Conservation (phyloP, 441 rosid species). For the Euphorbia celastroides region DNA sequence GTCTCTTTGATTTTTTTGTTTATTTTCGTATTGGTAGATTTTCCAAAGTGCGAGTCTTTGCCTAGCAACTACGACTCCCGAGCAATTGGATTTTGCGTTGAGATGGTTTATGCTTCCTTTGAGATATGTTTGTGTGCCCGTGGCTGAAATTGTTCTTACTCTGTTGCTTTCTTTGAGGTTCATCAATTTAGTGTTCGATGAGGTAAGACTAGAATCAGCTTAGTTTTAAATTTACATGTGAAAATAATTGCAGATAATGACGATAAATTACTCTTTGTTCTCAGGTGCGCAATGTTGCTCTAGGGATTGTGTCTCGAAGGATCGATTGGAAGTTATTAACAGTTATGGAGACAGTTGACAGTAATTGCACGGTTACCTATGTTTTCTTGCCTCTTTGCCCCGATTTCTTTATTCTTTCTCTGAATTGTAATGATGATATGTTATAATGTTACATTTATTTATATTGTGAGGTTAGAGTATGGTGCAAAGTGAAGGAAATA, state of each 20-base stretch:
- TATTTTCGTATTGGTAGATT: constrained; percentile 39
- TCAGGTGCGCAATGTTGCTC: constrained; percentile 78
- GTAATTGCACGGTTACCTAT: too few relatives aligned
- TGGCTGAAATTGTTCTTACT: constrained; percentile 78
- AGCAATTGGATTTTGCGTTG: constrained; percentile 78
- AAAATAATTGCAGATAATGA: background rate
- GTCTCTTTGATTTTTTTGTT: background rate
- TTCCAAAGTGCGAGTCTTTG: constrained; percentile 92
- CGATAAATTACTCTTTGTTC: constrained; percentile 9
- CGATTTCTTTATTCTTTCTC: too few relatives aligned
- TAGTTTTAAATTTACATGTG: background rate
- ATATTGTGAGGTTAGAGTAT: too few relatives aligned
- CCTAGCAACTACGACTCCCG: constrained; percentile 91
- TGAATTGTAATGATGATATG: too few relatives aligned
- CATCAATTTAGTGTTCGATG: constrained; percentile 82
- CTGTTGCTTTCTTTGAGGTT: constrained; percentile 90
- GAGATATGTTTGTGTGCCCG: constrained; percentile 68
- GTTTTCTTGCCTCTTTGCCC: too few relatives aligned
- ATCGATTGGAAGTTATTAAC: constrained; percentile 83
- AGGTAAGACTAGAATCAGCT: constrained; percentile 39
- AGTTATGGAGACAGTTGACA: constrained; percentile 67
- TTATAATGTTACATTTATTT: too few relatives aligned
- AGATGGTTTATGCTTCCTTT: constrained; percentile 85
- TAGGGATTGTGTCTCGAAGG: constrained; percentile 89
- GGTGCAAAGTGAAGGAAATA: constrained; percentile 4